Conservation (phyloP, 1,284 basidiomycete genomes). For the Amylostereum areolatum region DNA sequence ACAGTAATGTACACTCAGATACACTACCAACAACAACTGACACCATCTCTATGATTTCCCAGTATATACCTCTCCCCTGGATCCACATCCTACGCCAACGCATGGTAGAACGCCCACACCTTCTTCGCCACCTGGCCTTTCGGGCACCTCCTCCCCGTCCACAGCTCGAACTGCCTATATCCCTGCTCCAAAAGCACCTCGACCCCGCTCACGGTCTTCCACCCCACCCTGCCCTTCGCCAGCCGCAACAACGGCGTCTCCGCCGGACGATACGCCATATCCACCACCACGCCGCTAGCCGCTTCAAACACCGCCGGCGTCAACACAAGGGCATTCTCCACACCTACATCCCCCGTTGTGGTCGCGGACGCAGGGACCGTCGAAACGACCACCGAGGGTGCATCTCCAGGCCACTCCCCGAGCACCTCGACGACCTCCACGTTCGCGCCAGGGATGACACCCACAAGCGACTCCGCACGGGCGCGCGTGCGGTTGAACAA, state of each 20-base stretch:
- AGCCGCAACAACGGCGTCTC: conserved; percentile 62
- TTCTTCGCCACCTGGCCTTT: conserved; percentile 34
- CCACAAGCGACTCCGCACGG: conserved; percentile 67
- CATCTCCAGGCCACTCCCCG: conserved; percentile 41
- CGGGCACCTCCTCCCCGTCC: conserved; percentile 68
- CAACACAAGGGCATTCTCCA: conserved; percentile 45
- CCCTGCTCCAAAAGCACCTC: conserved; percentile 87
- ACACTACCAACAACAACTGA: too few species aligned
- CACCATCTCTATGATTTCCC: too few species aligned
- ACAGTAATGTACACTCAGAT: too few species aligned
- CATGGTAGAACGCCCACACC: conserved; percentile 46
- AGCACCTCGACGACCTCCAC: conserved; percentile 60
- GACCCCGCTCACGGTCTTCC: conserved; percentile 73
- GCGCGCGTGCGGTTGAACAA: conserved; percentile 78
- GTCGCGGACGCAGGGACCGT: conserved; percentile 81
- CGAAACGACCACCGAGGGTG: conserved; percentile 74
- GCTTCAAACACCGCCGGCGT: conserved; percentile 46
- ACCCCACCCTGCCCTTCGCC: conserved; percentile 44
- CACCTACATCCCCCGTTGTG: conserved; percentile 27
- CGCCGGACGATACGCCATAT: conserved; percentile 89
- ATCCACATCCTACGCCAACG: neutral
- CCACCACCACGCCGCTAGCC: conserved; percentile 66
- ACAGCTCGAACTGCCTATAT: conserved; percentile 77
- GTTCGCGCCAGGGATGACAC: conserved; percentile 61
- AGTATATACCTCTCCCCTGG: too few species aligned